Conservation (phyloP, 768 basidiomycete genomes). For the Boletellus ananas region DNA sequence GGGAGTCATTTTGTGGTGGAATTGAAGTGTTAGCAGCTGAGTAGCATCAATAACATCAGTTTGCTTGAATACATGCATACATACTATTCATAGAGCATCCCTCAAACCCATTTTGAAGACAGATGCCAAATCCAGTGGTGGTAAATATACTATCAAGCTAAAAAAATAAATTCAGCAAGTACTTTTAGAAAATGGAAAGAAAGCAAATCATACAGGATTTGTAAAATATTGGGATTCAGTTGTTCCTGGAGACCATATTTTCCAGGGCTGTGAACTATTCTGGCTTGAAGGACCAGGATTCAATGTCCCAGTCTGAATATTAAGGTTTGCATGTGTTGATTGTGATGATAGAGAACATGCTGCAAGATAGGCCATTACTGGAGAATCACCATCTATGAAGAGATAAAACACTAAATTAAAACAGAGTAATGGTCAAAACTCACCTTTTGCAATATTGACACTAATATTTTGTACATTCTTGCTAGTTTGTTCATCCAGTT, state of each 20-base stretch:
- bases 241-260: conserved; percentile 2
- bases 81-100: neutral
- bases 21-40: neutral
- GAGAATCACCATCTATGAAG: neutral
- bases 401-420: neutral
- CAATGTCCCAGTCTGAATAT: conserved; percentile 1
- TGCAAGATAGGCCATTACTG: conserved; percentile 4
- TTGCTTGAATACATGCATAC: neutral
- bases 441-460: neutral
- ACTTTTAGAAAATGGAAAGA: neutral
- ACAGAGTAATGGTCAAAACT: neutral
- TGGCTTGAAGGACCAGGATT: neutral
- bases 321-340: neutral
- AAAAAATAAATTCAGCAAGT: too few relatives aligned
- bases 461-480: neutral
- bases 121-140: neutral
- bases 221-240: neutral
- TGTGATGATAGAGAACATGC: conserved; percentile 5
- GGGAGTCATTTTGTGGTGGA: neutral
- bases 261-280: neutral
- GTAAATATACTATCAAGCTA: accelerated
- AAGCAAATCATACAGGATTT: too few relatives aligned
- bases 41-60: neutral
- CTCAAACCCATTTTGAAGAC: neutral
- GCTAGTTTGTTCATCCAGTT: neutral